Conservation (phyloP, 2,329 filamentous ascomycete genomes). For the Calonectria honghensis region DNA sequence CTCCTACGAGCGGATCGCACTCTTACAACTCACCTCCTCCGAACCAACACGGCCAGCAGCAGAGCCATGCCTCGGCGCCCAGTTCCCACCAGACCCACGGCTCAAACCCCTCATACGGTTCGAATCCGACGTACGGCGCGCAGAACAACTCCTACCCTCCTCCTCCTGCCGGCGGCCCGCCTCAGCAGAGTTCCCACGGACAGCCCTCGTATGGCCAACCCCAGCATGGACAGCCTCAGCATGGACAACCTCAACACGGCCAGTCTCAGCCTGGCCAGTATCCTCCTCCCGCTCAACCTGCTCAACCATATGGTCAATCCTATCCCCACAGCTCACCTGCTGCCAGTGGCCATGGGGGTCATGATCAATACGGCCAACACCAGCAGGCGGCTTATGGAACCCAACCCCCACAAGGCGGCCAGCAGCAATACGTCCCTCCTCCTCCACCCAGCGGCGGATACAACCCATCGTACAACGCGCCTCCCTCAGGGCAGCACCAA, state of each 20-base stretch:
- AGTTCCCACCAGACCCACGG: slow-evolving; percentile 50
- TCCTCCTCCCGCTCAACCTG: slow-evolving; percentile 48
- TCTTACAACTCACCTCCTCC: slow-evolving; percentile 54
- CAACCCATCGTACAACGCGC: slow-evolving; percentile 54
- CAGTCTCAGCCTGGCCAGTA: slow-evolving; percentile 34
- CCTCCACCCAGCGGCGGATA: slow-evolving; percentile 55
- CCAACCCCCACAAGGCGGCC: slow-evolving; percentile 38
- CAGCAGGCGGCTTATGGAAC: slow-evolving; percentile 48
- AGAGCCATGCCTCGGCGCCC: slow-evolving; percentile 26
- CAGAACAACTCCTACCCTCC: slow-evolving; percentile 54
- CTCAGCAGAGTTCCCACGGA: slow-evolving; percentile 43
- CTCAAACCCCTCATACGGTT: slow-evolving; percentile 49
- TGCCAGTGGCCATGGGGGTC: slow-evolving; percentile 48
- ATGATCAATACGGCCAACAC: slow-evolving; percentile 52
- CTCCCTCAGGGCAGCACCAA: slow-evolving; percentile 51
- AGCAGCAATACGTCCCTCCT: slow-evolving; percentile 51
- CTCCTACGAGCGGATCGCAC: slow-evolving; percentile 53
- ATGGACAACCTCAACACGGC: slow-evolving; percentile 41
- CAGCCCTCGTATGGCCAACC: slow-evolving; percentile 41
- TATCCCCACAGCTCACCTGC: slow-evolving; percentile 48
- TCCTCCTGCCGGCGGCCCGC: slow-evolving; percentile 48
- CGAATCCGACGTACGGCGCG: slow-evolving; percentile 30
- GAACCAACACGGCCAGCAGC: slow-evolving; percentile 48
- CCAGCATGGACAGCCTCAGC: slow-evolving; percentile 37
- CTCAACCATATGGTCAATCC: slow-evolving; percentile 48